phyloP scores from a whole-genome alignment of 2,329 filamentous ascomycete species.

The Exophiala calicioides region DNA sequence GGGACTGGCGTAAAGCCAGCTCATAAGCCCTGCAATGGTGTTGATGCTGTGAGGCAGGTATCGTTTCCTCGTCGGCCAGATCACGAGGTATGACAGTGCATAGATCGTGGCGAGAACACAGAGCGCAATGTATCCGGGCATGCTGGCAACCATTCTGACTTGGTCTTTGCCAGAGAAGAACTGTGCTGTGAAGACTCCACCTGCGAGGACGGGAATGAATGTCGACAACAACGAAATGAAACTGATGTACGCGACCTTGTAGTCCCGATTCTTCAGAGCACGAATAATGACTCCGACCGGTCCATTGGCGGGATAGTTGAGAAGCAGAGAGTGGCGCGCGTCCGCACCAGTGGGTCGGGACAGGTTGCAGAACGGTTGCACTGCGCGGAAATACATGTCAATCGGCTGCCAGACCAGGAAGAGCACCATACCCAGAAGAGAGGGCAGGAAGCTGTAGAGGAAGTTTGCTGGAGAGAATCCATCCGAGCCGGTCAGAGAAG shows the following conservation, averaged over 20 bases:
- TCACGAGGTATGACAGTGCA: constrained; percentile 60
- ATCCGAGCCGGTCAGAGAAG: constrained; percentile 58
- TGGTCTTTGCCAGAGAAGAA: constrained; percentile 50
- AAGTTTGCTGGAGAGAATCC: constrained; percentile 88
- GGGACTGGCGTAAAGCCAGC: constrained; percentile 72
- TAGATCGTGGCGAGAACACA: constrained; percentile 72
- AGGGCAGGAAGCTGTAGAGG: constrained; percentile 69
- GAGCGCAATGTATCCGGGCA: constrained; percentile 72
- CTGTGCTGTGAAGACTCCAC: constrained; percentile 64
- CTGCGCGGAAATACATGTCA: constrained; percentile 60
- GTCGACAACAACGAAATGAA: constrained; percentile 55
- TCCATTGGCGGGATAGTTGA: constrained; percentile 57
- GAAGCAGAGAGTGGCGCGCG: constrained; percentile 58
- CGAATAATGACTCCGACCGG: constrained; percentile 56
- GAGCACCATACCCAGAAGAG: constrained; percentile 58
- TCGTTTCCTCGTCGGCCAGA: constrained; percentile 62
- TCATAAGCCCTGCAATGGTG: constrained; percentile 74
- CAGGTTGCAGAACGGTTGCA: constrained; percentile 60
- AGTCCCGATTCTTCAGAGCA: constrained; percentile 58
- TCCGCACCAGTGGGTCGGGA: constrained; percentile 53
- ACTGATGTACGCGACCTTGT: constrained; percentile 58
- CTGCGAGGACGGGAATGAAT: constrained; percentile 59
- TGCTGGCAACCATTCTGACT: constrained; percentile 67
- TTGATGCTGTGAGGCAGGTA: constrained; percentile 73
- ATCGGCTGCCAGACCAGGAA: constrained; percentile 62